Base-by-base conservation (phyloP, 2,329 filamentous ascomycete genomes). In the Exophiala xenobiotica region DNA sequence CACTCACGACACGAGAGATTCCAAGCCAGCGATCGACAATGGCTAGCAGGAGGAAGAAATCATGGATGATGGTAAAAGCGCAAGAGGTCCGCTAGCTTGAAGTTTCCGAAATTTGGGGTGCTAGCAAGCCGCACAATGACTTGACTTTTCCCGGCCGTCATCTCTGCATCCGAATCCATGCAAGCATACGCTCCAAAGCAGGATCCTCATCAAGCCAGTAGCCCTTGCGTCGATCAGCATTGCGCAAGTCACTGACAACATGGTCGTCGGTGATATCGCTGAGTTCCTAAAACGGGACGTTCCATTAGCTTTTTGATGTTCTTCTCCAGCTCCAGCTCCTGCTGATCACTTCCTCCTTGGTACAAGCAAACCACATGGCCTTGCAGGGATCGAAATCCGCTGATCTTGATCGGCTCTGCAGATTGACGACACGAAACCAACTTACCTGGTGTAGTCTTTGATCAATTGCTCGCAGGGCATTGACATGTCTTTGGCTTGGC, bases 161-260 rank as follows among this genome's bases (percentile, higher is more conserved):
- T 51, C 64, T 64, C 51, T 70, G 69, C 24, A 67, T 64, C 39
- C 64, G 66, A 37, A 75, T 71, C 70, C 73, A 76, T 26, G 64
- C 62, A 19, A 70, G 72, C 41, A 82, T 79, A 16, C 70, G 70
- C 12, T 72, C 69, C 51, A 84, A 67, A 6, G 77, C 71, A 3
- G 82, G 82, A 61, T 85, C 82, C 55, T 85, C 82, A 29, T 70
- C 68, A 38, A 83, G 69, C 81, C 81, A 85, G 68, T 83, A 81
- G 31, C 79, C 78, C 57, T 80, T 78, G 35, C 76, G 69, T 37
- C 70, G 61, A 61, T 85, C 82, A 33, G 78, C 75, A 20, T 73
- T 69, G 55, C 77, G 75, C 14, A 85, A 73, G 23, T 78, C 77
- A 49, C 75, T 71, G 45, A 80, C 72, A 41, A 84, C 77, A 56